Base-by-base conservation (phyloP, 2,329 filamentous ascomycete species). In the Trichoderma brevicompactum region DNA sequence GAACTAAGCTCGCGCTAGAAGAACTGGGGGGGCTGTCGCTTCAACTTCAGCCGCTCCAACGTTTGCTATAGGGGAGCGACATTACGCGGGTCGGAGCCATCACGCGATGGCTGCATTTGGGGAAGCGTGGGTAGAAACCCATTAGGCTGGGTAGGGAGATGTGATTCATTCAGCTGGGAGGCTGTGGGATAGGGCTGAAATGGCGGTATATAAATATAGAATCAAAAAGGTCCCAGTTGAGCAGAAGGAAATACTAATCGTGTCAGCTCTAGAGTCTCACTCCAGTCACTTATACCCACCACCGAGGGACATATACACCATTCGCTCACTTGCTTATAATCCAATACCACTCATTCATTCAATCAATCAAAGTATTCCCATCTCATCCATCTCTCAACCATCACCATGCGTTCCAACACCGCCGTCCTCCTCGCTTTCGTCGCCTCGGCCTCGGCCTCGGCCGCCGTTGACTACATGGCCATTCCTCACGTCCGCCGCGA, bases 401-500 rank as follows among this genome's bases (percentile, higher is more conserved):
- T 13, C 54, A 53, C 38, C 5, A 76, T 75, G 74, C 70, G 71
- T 66, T 69, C 73, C 70, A 70, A 69, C 65, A 65, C 73, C 58
- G 23, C 71, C 66, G 32, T 72, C 68, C 40, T 74, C 68, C 65
- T 66, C 55, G 66, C 70, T 53, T 68, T 76, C 52, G 69, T 69
- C 52, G 70, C 72, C 50, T 65, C 74, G 5, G 74, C 72, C 50
- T 65, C 74, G 5, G 74, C 72, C 67, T 69, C 69, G 15, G 69
- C 70, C 54, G 68, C 72, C 65, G 43, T 66, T 62, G 70, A 73
- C 69, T 71, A 72, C 70, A 71, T 73, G 68, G 68, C 70, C n/a
- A 70, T 74, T 55, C 70, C 72, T 43, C 68, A 72, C 62, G 68
- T 72, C 69, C 70, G 69, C 67, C 72, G 71, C 64, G 69, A 69